These are phyloP conservation scores for Ascochyta lentis DNA, from an alignment of 2,329 filamentous ascomycete genomes.

Conservation along the genomic window DNA sequence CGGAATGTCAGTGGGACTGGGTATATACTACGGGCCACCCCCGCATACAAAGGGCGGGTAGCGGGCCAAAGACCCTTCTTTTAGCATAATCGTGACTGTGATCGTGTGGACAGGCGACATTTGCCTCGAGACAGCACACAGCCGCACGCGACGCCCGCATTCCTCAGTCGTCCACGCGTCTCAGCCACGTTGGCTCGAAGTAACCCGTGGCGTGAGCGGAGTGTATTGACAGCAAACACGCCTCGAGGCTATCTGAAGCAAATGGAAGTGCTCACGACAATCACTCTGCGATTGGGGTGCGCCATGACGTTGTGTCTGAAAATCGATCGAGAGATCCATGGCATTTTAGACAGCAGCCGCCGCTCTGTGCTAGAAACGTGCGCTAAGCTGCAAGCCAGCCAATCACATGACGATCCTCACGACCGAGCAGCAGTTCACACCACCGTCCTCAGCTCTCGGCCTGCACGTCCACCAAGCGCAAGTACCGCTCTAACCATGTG, in stretches of 20 bases:
- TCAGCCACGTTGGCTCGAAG: conserved; percentile 10
- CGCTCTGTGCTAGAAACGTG: conserved; percentile 10
- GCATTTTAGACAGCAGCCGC: conserved; percentile 19
- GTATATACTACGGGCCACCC: conserved; percentile 20
- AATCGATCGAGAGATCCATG: conserved; percentile 25
- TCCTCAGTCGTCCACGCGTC: conserved; percentile 17
- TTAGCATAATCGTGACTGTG: conserved; percentile 29
- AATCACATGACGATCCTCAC: conserved; percentile 19
- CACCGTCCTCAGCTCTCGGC: conserved; percentile 10
- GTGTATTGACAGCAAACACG: conserved; percentile 5
- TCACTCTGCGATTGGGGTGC: neutral
- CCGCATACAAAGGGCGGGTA: conserved; percentile 26
- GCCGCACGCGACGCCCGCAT: conserved; percentile 23
- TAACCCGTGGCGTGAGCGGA: conserved; percentile 7
- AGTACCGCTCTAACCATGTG: conserved; percentile 4
- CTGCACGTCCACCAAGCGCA: conserved; percentile 4
- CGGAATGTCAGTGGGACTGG: conserved; percentile 21
- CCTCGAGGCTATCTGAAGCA: neutral
- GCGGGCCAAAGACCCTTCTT: conserved; percentile 23
- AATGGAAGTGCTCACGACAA: neutral
- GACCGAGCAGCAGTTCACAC: conserved; percentile 21
- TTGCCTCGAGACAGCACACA: conserved; percentile 19
- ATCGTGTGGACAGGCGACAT: conserved; percentile 28
- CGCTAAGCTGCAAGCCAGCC: conserved; percentile 16
- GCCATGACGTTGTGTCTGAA: conserved; percentile 12